phyloP scores from a whole-genome alignment of 116 monocot genomes.

The Cymodocea nodosa region DNA sequence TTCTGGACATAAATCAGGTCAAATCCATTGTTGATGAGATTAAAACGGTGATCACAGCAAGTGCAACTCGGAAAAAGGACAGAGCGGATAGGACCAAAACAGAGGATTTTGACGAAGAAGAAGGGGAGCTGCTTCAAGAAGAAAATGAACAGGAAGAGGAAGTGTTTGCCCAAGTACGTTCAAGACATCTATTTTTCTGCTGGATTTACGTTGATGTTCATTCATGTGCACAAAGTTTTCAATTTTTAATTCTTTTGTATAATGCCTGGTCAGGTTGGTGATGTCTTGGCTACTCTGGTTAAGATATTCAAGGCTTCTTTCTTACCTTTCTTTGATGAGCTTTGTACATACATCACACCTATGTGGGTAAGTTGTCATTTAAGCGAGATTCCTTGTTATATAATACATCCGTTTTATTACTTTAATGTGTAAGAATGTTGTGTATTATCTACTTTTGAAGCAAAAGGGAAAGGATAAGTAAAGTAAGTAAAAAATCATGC shows the following conservation, averaged over 20 bases:
- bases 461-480: no score
- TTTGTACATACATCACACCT: slow-evolving; percentile 80
- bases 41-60: slow-evolving; percentile 87
- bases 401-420: not conserved
- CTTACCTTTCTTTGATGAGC: slow-evolving; percentile 95
- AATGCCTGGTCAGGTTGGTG: slow-evolving; percentile 55
- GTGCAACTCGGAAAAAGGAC: slow-evolving; percentile 72
- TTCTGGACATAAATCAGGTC: slow-evolving; percentile 80
- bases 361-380: slow-evolving; percentile 74
- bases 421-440: no score
- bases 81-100: slow-evolving; percentile 76
- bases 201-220: not conserved
- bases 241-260: not conserved
- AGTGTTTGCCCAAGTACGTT: slow-evolving; percentile 73
- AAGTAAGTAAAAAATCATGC: no score
- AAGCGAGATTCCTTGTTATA: not conserved
- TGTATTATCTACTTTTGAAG: no score
- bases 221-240: not conserved
- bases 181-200: not conserved
- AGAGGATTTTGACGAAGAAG: slow-evolving; percentile 97
- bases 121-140: slow-evolving; percentile 85
- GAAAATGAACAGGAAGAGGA: slow-evolving; percentile 99
- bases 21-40: slow-evolving; percentile 78
- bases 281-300: slow-evolving; percentile 80
- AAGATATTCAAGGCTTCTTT: slow-evolving; percentile 87